Conservation (phyloP, 2,329 filamentous ascomycete genomes). For the Aspergillus sp. region DNA sequence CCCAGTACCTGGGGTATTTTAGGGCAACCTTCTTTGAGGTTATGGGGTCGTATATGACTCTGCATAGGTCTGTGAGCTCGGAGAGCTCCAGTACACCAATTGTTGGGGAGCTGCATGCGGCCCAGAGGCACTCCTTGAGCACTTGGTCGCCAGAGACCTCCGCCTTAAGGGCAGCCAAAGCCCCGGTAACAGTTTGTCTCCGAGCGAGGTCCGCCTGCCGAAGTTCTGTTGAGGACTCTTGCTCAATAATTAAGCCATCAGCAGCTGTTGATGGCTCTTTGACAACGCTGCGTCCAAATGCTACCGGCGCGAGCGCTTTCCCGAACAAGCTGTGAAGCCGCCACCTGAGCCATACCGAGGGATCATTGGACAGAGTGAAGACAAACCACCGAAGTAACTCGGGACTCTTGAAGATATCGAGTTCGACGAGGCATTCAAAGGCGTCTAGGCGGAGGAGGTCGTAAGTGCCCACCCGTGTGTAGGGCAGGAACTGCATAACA, state of each 20-base stretch:
- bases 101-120: constrained; percentile 53
- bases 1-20: constrained; percentile 59
- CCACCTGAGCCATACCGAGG: constrained; percentile 58
- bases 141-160: constrained; percentile 51
- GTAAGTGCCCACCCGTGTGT: constrained; percentile 59
- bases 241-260: constrained; percentile 57
- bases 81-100: constrained; percentile 56
- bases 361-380: constrained; percentile 56
- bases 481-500: constrained; percentile 59
- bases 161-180: constrained; percentile 55
- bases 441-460: constrained; percentile 61
- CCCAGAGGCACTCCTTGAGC: constrained; percentile 57
- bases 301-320: constrained; percentile 57
- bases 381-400: constrained; percentile 58
- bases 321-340: constrained; percentile 55
- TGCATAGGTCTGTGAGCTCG: constrained; percentile 58
- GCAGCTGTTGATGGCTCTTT: constrained; percentile 31
- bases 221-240: constrained; percentile 52
- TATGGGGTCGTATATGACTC: constrained; percentile 55
- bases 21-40: constrained; percentile 52
- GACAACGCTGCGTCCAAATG: constrained; percentile 53
- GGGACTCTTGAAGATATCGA: constrained; percentile 54
- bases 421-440: constrained; percentile 57
- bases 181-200: constrained; percentile 58
- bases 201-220: constrained; percentile 57